Percentiles rank a stretch among this genome's conserved stretches.
Evolutionary conservation across 2,329 filamentous ascomycete species (phyloP).

Genomic region (Trichoderma atrobrunneum): DNA sequence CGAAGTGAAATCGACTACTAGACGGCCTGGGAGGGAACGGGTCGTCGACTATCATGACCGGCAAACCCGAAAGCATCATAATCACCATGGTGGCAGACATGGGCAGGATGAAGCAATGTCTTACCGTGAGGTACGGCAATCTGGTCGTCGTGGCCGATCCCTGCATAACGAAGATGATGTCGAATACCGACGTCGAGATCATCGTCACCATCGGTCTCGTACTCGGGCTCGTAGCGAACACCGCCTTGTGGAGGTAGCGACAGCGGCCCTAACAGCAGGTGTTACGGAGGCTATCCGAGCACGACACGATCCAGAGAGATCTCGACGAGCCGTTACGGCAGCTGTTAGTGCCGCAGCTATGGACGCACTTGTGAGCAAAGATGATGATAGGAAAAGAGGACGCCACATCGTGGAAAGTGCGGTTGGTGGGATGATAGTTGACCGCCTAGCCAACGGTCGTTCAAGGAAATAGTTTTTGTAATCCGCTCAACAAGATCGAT

Average conservation of each 20-base stretch:
- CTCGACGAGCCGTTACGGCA: neutral
- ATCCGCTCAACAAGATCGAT: neutral
- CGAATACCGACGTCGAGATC: neutral
- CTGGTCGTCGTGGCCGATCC: neutral
- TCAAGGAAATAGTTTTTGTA: neutral
- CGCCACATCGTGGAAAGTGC: neutral
- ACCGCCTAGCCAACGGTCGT: neutral
- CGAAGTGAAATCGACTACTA: neutral
- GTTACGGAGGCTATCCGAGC: neutral
- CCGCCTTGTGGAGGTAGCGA: neutral
- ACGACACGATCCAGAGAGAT: neutral
- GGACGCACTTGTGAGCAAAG: neutral
- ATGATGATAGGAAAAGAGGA: neutral
- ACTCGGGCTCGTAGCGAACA: neutral
- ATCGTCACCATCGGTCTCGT: neutral
- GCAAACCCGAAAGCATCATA: neutral
- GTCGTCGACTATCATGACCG: neutral
- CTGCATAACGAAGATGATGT: neutral
- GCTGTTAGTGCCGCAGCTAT: neutral
- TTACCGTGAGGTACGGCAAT: neutral
- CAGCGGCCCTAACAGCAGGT: neutral
- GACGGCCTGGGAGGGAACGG: neutral
- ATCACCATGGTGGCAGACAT: neutral
- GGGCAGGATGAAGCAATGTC: neutral
- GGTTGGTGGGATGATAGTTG: neutral